Conservation (phyloP, 2,329 filamentous ascomycete genomes). For the Botrytis byssoidea region DNA sequence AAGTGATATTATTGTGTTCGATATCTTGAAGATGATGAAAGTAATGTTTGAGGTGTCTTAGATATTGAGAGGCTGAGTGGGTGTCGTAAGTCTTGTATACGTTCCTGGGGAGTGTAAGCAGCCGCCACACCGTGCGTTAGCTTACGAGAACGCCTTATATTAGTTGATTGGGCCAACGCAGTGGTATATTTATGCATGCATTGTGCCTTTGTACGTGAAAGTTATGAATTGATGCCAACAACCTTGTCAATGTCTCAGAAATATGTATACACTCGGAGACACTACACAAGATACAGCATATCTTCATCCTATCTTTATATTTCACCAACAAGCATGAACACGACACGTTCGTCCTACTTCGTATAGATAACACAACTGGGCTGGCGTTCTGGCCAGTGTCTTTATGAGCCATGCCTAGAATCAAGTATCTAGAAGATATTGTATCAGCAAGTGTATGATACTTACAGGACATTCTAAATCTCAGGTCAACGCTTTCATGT, state of each 20-base stretch:
- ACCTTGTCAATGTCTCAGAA: background rate
- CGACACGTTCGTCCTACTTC: background rate
- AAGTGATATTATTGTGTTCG: background rate
- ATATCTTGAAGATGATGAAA: background rate
- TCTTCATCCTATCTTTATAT: background rate
- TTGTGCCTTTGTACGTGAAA: background rate
- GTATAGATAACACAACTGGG: background rate
- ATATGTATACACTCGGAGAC: background rate
- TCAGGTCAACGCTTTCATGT: background rate
- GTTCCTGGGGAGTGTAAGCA: slow-evolving; percentile 8
- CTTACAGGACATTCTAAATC: background rate
- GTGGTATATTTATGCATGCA: background rate
- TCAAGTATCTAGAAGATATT: background rate
- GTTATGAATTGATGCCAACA: slow-evolving; percentile 2
- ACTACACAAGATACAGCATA: background rate
- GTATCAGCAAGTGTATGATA: slow-evolving; percentile 1
- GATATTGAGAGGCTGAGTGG: background rate
- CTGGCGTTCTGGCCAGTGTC: background rate
- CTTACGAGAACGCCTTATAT: background rate
- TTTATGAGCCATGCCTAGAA: background rate
- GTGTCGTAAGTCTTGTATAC: background rate
- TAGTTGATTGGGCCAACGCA: slow-evolving; percentile 4
- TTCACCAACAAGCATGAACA: background rate
- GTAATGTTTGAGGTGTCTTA: background rate
- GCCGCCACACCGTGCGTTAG: slow-evolving; percentile 5